Evolutionary conservation across 2,329 filamentous ascomycete genomes (phyloP).

Genomic region (Diaporthe vaccinii): DNA sequence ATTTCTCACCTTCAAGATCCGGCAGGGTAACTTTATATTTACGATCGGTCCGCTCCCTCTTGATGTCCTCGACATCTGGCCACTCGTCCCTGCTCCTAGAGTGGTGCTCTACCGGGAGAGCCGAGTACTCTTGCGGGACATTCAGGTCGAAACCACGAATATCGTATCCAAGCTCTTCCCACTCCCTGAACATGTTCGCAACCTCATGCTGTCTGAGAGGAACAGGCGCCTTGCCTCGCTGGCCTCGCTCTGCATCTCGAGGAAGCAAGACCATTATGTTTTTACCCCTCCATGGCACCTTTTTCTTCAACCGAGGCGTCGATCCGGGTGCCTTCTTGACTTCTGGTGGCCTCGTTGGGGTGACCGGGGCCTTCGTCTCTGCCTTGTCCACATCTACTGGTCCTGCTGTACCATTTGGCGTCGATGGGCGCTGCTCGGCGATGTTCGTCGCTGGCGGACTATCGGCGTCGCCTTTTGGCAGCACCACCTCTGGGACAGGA

Average conservation of each 20-base stretch:
- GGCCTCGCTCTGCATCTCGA: conserved; percentile 75
- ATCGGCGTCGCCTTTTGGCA: conserved; percentile 16
- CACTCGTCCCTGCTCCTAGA: conserved; percentile 78
- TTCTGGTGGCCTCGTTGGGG: conserved; percentile 48
- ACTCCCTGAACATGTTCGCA: conserved; percentile 72
- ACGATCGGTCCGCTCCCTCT: conserved; percentile 65
- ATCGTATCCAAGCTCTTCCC: conserved; percentile 79
- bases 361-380: conserved; percentile 42
- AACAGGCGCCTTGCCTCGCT: conserved; percentile 64
- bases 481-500: conserved; percentile 44
- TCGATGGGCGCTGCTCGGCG: conserved; percentile 31
- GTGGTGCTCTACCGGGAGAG: conserved; percentile 55
- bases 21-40: conserved; percentile 77
- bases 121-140: conserved; percentile 56
- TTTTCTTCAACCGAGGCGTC: conserved; percentile 76
- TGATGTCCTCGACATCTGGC: conserved; percentile 73
- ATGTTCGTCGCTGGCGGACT: conserved; percentile 26
- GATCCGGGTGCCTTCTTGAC: conserved; percentile 55
- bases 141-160: conserved; percentile 77
- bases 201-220: conserved; percentile 71
- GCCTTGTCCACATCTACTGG: conserved; percentile 26
- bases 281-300: conserved; percentile 81
- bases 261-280: conserved; percentile 80
- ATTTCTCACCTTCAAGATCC: conserved; percentile 70
- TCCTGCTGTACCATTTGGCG: conserved; percentile 23